Evolutionary conservation across 345 rosid genomes (phyloP).

Genomic region (Rhodamnia rubescens): DNA sequence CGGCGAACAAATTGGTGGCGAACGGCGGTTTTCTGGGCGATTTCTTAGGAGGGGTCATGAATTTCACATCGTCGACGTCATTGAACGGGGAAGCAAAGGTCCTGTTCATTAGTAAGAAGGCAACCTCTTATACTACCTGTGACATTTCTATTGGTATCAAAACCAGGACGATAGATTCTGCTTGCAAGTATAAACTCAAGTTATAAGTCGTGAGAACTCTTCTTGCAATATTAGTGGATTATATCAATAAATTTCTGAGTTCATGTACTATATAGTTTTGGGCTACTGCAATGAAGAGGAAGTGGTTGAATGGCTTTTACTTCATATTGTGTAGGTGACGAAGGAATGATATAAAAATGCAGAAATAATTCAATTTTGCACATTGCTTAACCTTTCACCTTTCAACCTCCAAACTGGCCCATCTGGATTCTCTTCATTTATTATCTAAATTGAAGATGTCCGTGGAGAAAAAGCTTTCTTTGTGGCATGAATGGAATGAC

Average conservation of each 20-base stretch:
- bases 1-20: conserved; percentile 4
- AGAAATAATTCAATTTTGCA: background rate
- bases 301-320: conserved; percentile 4
- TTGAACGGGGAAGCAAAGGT: conserved; percentile 20
- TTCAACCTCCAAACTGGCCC: background rate
- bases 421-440: background rate
- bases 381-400: background rate
- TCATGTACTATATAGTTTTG: background rate
- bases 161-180: background rate
- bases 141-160: background rate
- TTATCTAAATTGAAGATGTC: background rate
- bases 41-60: background rate
- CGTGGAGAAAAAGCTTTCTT: background rate
- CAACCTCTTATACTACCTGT: conserved; percentile 11
- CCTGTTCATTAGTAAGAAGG: conserved; percentile 19
- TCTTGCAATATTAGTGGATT: background rate
- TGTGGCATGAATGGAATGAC: background rate
- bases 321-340: background rate
- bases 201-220: background rate
- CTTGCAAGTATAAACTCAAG: conserved; percentile 8
- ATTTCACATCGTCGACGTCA: conserved; percentile 14
- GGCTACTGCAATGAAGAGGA: background rate
- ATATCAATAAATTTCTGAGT: background rate
- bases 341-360: background rate
- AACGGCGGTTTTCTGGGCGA: conserved; percentile 4